Base-by-base conservation (phyloP, 352 stramenopile genomes). In the Aphanomyces stellatus region DNA sequence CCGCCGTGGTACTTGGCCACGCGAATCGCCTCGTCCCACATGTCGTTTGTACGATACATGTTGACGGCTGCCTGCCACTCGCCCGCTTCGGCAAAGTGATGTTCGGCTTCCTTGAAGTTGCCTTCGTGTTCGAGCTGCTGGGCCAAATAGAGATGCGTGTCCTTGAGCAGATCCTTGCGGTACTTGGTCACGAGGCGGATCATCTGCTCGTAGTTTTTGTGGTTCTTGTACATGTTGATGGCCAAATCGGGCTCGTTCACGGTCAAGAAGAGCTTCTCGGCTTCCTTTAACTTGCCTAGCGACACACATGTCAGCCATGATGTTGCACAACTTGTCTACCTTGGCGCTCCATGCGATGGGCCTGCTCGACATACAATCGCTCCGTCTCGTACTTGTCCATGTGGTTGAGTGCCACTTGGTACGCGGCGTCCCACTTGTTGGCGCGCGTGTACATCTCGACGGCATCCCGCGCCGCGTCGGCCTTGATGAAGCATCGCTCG, bases 171-270 rank as follows among this genome's bases (percentile, higher is more conserved):
- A 69, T 98, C 88, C 70, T 94, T 92, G 66, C 88, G 87, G 71
- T 97, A 94, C 68, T 95, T 92, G n/a, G 82, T 88, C 42, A 98
- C 93, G 6, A 98, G 74, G 1, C 89, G 85, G 53, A 98, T 92
- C 92, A 98, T 98, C 71, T 96, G 88, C 71, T 98, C 92, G 72
- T 97, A 98, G 65, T 96, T 91, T 60, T 93, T 90, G 68, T 96
- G 84, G 74, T 96, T 96, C 77, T 98, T 98, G 87, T 98, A 98
- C 91, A 98, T 98, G 71, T 95, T 93, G 75, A 98, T 98, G 34
- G 94, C 94, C 22, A 96, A 65, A 67, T 98, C 88, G 4, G 87
- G 82, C 51, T 97, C 88, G 69, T 97, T 96, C 30, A 98, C 90
- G 0, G 85, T 91, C 22, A 98, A 62, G 71, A 97, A 96, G 25